Conservation (phyloP, 2,329 filamentous ascomycete species). For the Gliomastix tumulicola region DNA sequence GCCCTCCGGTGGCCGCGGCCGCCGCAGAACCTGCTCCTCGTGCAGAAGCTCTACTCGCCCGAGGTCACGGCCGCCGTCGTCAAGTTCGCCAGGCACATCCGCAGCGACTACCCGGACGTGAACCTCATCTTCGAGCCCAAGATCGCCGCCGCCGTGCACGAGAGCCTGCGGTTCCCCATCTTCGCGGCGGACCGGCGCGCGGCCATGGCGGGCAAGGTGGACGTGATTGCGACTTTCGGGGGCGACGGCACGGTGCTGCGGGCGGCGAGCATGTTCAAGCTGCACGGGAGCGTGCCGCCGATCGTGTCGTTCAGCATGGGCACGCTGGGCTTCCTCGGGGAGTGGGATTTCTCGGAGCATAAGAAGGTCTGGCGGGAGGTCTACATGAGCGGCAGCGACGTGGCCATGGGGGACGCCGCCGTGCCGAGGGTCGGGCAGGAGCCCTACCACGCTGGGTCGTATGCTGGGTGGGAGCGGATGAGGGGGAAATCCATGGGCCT, state of each 20-base stretch:
- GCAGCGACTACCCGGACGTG: conserved; percentile 70
- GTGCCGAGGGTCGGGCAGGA: conserved; percentile 21
- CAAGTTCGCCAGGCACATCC: conserved; percentile 63
- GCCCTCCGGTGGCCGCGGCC: conserved; percentile 48
- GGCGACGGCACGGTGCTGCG: conserved; percentile 54
- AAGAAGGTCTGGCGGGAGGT: conserved; percentile 89
- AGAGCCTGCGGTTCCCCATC: conserved; percentile 64
- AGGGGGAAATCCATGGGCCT: conserved; percentile 77
- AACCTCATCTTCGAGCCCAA: conserved; percentile 77
- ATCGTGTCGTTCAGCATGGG: conserved; percentile 97
- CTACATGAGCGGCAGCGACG: conserved; percentile 67
- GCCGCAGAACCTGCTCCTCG: conserved; percentile 49
- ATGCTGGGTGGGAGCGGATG: conserved; percentile 60
- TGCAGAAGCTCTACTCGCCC: conserved; percentile 50
- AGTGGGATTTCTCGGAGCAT: conserved; percentile 93
- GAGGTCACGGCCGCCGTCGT: conserved; percentile 45
- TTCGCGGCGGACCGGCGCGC: conserved; percentile 48
- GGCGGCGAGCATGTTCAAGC: conserved; percentile 56
- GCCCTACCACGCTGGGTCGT: conserved; percentile 11
- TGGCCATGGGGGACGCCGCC: conserved; percentile 36
- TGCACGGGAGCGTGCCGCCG: conserved; percentile 74
- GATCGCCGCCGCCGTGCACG: conserved; percentile 66
- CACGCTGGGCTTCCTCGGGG: conserved; percentile 86
- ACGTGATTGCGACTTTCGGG: conserved; percentile 83
- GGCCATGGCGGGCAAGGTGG: conserved; percentile 70